A percentile compares a stretch with the other conserved stretches of the same genome.
Conservation (phyloP, 345 rosid species). For the Boechera retrofracta region DNA sequence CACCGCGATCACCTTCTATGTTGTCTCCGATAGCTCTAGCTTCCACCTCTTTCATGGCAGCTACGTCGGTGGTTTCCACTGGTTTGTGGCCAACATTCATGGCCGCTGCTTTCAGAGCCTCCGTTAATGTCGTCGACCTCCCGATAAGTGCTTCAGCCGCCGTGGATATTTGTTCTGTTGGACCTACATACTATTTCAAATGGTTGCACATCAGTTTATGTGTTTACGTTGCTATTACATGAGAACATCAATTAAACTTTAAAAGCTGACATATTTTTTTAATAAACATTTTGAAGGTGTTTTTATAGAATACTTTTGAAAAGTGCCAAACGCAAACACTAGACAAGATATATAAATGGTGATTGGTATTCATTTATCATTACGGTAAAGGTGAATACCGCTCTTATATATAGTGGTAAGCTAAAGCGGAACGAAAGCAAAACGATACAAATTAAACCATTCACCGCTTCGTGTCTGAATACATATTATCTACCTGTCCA, state of each 20-base stretch:
- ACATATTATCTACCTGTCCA: slow-evolving; percentile 27
- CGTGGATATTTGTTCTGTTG: slow-evolving; percentile 33
- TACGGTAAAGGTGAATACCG: too few species aligned
- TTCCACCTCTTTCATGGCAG: slow-evolving; percentile 45
- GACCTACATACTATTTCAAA: slow-evolving; percentile 21
- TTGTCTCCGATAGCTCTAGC: slow-evolving; percentile 17
- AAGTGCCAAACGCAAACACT: not conserved
- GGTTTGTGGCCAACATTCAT: slow-evolving; percentile 33
- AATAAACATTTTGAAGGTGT: too few species aligned
- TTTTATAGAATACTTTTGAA: too few species aligned
- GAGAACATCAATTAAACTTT: too few species aligned
- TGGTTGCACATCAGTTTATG: not conserved
- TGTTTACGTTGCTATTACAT: not conserved
- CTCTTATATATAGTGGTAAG: too few species aligned
- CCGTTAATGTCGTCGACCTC: slow-evolving; percentile 42
- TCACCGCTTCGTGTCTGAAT: not conserved
- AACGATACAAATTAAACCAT: too few species aligned
- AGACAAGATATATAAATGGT: not conserved
- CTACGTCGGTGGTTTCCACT: slow-evolving; percentile 37
- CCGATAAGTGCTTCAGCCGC: slow-evolving; percentile 39
- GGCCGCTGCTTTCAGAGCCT: slow-evolving; percentile 43
- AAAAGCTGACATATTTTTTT: too few species aligned
- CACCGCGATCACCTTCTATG: not conserved
- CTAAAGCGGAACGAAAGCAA: too few species aligned
- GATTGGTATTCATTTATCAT: too few species aligned